These are phyloP conservation scores for Phytomonas serpens DNA, from an alignment of 208 protist species.

Conservation along the genomic window DNA sequence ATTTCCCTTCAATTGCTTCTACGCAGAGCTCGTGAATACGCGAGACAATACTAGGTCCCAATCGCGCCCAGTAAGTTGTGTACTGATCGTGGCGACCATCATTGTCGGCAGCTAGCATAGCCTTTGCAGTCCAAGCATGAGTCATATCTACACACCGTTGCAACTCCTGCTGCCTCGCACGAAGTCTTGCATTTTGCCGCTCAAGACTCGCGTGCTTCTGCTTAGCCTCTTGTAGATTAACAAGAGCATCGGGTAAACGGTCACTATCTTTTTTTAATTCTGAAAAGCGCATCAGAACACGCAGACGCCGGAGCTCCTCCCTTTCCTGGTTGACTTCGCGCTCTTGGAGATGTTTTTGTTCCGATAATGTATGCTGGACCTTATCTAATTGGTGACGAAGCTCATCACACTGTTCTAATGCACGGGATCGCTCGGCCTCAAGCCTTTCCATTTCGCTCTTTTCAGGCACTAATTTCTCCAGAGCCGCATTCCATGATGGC, in stretches of 20 bases:
- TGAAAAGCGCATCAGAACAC: constrained; percentile 65
- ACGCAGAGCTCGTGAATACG: background rate
- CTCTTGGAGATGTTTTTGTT: background rate
- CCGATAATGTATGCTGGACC: background rate
- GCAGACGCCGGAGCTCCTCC: constrained; percentile 44
- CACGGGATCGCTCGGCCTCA: background rate
- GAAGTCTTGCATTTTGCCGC: constrained; percentile 4
- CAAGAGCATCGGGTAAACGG: constrained; percentile 15
- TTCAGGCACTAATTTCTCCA: background rate
- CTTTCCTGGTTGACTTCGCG: background rate
- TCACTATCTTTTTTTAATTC: constrained; percentile 72
- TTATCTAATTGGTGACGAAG: background rate
- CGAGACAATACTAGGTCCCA: background rate
- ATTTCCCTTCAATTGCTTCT: background rate
- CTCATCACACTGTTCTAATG: background rate
- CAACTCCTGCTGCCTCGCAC: background rate
- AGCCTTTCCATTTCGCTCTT: background rate
- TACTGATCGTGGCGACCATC: background rate
- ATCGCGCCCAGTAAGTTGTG: background rate
- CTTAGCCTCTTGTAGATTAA: constrained; percentile 12
- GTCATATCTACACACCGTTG: background rate
- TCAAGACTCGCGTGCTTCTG: constrained; percentile 7
- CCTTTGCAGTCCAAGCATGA: background rate
- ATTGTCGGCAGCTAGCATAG: background rate
- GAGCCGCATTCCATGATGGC: background rate